phyloP scores from a whole-genome alignment of 257 asterid species.

The Solanum ahanhuiri region DNA sequence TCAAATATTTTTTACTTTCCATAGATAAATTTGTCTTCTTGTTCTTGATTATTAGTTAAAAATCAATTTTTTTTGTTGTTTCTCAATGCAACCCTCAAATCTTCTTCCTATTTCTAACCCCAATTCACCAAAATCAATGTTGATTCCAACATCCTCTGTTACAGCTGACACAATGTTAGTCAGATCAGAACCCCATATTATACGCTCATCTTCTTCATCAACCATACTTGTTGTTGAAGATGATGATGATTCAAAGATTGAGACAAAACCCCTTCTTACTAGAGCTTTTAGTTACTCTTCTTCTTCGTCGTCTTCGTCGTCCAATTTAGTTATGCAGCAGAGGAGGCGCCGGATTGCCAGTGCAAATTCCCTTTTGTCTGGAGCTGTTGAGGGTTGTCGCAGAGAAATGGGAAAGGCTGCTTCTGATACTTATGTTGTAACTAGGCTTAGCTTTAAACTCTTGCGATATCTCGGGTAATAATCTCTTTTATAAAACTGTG shows the following conservation, averaged over 20 bases:
- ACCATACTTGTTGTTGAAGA: not conserved
- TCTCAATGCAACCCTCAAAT: not conserved
- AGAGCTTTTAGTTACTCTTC: slow-evolving; percentile 36
- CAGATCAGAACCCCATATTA: slow-evolving; percentile 37
- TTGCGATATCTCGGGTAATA: slow-evolving; percentile 69
- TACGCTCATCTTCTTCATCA: slow-evolving; percentile 15
- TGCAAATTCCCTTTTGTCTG: slow-evolving; percentile 32
- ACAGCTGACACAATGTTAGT: slow-evolving; percentile 29
- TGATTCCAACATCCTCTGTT: slow-evolving; percentile 1
- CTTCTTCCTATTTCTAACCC: slow-evolving; percentile 11
- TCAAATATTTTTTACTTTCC: not conserved
- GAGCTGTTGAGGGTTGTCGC: slow-evolving; percentile 11
- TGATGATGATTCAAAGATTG: slow-evolving; percentile 25
- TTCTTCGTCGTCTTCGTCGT: not conserved
- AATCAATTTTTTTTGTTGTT: not conserved
- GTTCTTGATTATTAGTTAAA: not conserved
- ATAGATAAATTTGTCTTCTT: not conserved
- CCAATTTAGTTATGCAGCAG: slow-evolving; percentile 27
- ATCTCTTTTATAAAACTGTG: not conserved
- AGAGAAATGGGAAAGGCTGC: slow-evolving; percentile 42
- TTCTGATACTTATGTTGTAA: slow-evolving; percentile 42
- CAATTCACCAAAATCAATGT: not conserved
- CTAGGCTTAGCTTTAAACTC: slow-evolving; percentile 47
- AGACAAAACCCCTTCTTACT: slow-evolving; percentile 48
- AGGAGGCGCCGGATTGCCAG: slow-evolving; percentile 61